Conservation (phyloP, 1,284 basidiomycete genomes). For the Marasmius tenuissimus region DNA sequence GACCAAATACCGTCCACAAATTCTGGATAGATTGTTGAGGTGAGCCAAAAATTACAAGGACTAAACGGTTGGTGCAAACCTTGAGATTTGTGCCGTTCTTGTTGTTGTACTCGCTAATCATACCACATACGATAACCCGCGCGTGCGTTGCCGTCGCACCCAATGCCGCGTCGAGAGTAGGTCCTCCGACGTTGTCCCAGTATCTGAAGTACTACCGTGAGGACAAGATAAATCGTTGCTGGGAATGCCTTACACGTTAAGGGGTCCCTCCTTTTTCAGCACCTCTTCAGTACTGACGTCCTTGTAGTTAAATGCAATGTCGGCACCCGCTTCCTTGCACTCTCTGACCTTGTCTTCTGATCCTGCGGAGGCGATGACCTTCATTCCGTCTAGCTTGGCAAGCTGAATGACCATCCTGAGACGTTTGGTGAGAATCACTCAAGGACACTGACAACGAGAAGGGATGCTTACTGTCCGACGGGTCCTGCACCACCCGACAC, state of each 20-base stretch:
- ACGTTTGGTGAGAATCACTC: neutral
- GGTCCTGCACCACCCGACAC: conserved; percentile 47
- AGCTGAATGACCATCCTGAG: conserved; percentile 40
- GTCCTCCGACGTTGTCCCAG: conserved; percentile 54
- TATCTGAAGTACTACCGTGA: conserved; percentile 23
- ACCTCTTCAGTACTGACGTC: conserved; percentile 39
- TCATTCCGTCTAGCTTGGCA: conserved; percentile 50
- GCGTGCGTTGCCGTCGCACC: conserved; percentile 43
- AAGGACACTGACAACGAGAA: neutral
- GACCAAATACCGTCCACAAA: neutral
- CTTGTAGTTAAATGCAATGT: conserved; percentile 71
- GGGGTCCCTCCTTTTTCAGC: conserved; percentile 48
- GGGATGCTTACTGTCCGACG: conserved; percentile 36
- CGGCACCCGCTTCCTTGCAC: conserved; percentile 53
- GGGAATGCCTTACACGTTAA: conserved; percentile 36
- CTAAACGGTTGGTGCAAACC: conserved; percentile 13
- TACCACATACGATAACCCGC: conserved; percentile 45
- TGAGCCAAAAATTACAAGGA: neutral
- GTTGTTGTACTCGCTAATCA: conserved; percentile 30
- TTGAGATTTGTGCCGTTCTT: conserved; percentile 19
- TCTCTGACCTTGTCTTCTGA: conserved; percentile 58
- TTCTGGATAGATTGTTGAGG: neutral
- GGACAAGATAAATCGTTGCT: neutral
- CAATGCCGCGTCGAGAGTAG: conserved; percentile 50
- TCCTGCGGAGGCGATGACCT: conserved; percentile 66